Conservation (phyloP, 2,329 filamentous ascomycete genomes). For the Microcyclospora pomicola region DNA sequence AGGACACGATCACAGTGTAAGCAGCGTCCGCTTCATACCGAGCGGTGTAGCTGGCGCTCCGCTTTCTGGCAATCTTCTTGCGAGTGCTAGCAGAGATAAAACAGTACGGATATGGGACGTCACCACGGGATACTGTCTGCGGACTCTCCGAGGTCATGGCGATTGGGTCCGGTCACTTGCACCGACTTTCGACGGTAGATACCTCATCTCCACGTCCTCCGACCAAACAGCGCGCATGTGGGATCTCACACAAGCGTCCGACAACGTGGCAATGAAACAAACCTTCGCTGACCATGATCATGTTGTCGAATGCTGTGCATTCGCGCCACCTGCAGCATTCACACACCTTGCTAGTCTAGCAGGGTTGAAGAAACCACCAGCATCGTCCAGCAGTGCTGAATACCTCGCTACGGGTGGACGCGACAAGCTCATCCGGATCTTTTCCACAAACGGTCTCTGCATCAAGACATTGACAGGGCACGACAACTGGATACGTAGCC, state of each 20-base stretch:
- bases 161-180: conserved; percentile 87
- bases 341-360: conserved; percentile 62
- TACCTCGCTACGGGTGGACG: conserved; percentile 80
- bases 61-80: conserved; percentile 69
- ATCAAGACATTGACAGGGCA: conserved; percentile 77
- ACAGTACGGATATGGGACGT: conserved; percentile 85
- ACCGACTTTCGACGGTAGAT: conserved; percentile 71
- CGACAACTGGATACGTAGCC: conserved; percentile 81
- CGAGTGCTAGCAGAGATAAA: conserved; percentile 74
- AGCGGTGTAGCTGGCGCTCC: conserved; percentile 66
- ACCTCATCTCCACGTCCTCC: conserved; percentile 67
- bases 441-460: conserved; percentile 72
- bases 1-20: conserved; percentile 86
- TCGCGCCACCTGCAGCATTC: conserved; percentile 71
- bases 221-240: conserved; percentile 73
- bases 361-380: conserved; percentile 69
- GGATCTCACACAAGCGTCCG: conserved; percentile 58
- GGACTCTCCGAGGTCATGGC: conserved; percentile 71
- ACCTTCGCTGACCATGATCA: conserved; percentile 80
- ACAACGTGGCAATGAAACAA: conserved; percentile 48
- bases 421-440: conserved; percentile 82
- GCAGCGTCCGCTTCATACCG: conserved; percentile 75
- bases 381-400: conserved; percentile 61
- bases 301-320: conserved; percentile 68
- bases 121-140: conserved; percentile 81